Evolutionary conservation across 2,329 filamentous ascomycete genomes (phyloP), one percentile per base, ranked within the genome.

Genomic region (Xylaria sp.): DNA sequence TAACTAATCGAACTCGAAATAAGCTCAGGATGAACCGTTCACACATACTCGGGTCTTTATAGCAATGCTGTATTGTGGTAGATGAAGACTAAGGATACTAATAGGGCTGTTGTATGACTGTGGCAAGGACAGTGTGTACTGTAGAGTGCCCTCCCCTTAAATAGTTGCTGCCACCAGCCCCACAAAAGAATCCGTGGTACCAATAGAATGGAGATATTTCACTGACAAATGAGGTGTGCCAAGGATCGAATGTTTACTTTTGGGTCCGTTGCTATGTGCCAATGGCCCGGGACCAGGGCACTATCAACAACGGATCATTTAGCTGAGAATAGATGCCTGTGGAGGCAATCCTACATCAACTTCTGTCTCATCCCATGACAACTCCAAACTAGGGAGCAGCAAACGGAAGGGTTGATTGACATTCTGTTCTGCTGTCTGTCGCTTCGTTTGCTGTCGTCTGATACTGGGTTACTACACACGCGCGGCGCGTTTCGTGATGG

Each of bases 221-320:
- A n/a, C 41, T 46, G 41, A 36, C 43, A 31, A 69, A 62, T 71
- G 69, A 71, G 62, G 66, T 71, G 31, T 72, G 71, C 69, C 69
- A 71, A 71, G 71, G 23, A 58, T 18, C 13, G 25, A 59, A 67
- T 72, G 67, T 73, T 73, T 73, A 73, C 71, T 61, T 66, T 63
- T 64, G 67, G 43, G 62, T 25, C 63, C 69, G 75, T 76, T 76
- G 75, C 75, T 72, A 75, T 68, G 75, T 46, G 56, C 62, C 62
- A 63, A 49, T 60, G 20, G 48, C 43, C 49, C 9, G 43, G 54
- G 64, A 33, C 52, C 25, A 36, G 31, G 20, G n/a, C 28, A 36
- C 18, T 73, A 72, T 75, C 74, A 76, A 76, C 74, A 76, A 75
- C 64, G 54, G 54, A 46, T 39, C 60, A 28, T 54, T 28, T 15